Percentiles rank a stretch among this genome's conserved stretches.
Evolutionary conservation across 148 eudicot genomes (phyloP).

Genomic region (Nyssa sinensis): DNA sequence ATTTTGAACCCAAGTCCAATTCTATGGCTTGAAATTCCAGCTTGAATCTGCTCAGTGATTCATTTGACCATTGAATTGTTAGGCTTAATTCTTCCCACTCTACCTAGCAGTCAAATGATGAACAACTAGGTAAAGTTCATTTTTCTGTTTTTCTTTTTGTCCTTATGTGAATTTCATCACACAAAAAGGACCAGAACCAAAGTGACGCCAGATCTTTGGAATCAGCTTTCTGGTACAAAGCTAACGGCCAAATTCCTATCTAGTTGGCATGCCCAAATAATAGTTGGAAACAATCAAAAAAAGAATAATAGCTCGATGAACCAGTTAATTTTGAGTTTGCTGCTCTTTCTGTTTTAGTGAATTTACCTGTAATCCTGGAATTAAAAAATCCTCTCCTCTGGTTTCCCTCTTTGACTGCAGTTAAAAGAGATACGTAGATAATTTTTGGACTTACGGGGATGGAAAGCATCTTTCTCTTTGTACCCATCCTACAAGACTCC

Average conservation of each 20-base stretch:
- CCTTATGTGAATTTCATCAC: not conserved
- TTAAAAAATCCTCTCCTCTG: not conserved
- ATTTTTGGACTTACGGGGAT: too few species aligned
- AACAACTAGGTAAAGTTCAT: not conserved
- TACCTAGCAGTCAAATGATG: not conserved
- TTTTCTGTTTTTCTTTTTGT: not conserved
- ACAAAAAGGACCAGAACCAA: not conserved
- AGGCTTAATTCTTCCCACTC: not conserved
- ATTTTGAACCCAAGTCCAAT: not conserved
- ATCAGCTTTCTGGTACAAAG: not conserved
- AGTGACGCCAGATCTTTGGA: not conserved
- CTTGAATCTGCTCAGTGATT: not conserved
- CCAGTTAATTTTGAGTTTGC: not conserved
- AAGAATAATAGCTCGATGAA: too few species aligned
- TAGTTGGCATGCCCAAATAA: not conserved
- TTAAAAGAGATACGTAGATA: too few species aligned
- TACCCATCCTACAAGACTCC: too few species aligned
- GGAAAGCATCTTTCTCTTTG: too few species aligned
- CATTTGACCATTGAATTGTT: not conserved
- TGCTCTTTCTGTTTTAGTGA: not conserved
- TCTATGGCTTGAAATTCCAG: not conserved
- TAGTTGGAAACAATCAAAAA: not conserved
- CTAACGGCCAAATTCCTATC: not conserved
- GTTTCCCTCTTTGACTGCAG: too few species aligned
- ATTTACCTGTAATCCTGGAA: not conserved